Evolutionary conservation across 2,329 filamentous ascomycete genomes (phyloP).

Genomic region (Alternaria arbusti): DNA sequence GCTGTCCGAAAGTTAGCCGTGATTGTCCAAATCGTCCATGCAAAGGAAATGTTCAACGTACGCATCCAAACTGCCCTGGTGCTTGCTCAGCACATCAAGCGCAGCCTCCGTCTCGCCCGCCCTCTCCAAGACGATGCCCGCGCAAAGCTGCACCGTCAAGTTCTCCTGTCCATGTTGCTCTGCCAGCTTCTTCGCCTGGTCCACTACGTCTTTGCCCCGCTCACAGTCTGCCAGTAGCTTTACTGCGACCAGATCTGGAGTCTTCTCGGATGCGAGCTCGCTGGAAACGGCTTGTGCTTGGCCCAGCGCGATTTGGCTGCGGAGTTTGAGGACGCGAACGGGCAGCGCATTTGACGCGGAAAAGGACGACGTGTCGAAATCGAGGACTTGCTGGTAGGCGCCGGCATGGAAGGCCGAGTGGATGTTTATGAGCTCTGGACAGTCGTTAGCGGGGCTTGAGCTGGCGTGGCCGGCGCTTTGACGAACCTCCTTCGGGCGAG

Average conservation of each 20-base stretch:
- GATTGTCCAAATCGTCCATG: background rate
- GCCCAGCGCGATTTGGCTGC: slow-evolving; percentile 82
- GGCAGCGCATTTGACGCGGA: slow-evolving; percentile 78
- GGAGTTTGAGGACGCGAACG: slow-evolving; percentile 78
- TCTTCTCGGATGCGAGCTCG: slow-evolving; percentile 67
- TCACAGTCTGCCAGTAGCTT: slow-evolving; percentile 73
- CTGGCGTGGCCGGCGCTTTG: background rate
- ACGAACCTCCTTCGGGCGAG: slow-evolving; percentile 66
- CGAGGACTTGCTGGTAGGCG: slow-evolving; percentile 84
- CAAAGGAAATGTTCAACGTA: slow-evolving; percentile 47
- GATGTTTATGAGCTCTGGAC: slow-evolving; percentile 69
- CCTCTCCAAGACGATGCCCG: slow-evolving; percentile 80
- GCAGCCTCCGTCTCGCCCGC: slow-evolving; percentile 86
- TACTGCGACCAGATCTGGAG: slow-evolving; percentile 77
- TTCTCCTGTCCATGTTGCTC: slow-evolving; percentile 71
- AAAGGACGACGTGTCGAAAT: slow-evolving; percentile 82
- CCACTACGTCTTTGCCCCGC: slow-evolving; percentile 49
- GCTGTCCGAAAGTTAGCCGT: slow-evolving; percentile 50
- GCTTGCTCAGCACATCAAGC: slow-evolving; percentile 76
- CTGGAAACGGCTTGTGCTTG: slow-evolving; percentile 75
- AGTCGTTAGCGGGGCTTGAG: slow-evolving; percentile 19
- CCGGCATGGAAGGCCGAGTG: slow-evolving; percentile 73
- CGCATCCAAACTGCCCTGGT: slow-evolving; percentile 82
- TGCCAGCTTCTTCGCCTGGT: slow-evolving; percentile 73
- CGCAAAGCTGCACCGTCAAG: slow-evolving; percentile 78